A percentile compares a stretch with the other conserved stretches of the same genome.
These are phyloP conservation scores for Fomitiporia mediterranea DNA, from an alignment of 1,284 basidiomycete genomes.

Conservation along the genomic window DNA sequence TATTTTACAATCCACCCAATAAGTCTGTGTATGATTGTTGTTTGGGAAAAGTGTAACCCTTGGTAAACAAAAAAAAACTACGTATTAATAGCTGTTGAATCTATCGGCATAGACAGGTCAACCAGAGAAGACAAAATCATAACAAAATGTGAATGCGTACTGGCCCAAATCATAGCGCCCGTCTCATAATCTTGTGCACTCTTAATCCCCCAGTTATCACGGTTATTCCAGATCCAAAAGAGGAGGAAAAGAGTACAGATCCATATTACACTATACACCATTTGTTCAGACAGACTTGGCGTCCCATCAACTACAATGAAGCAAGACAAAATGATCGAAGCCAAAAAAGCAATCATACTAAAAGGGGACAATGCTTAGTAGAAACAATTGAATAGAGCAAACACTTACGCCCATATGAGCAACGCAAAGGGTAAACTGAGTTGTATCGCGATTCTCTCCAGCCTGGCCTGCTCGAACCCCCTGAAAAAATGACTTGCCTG, in stretches of 20 bases:
- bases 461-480: conserved; percentile 21
- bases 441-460: conserved; percentile 25
- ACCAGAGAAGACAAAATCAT: neutral
- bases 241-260: conserved; percentile 2
- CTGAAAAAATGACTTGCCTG: conserved; percentile 23
- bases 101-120: neutral
- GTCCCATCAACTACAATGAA: conserved; percentile 8
- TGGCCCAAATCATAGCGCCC: neutral
- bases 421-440: conserved; percentile 28
- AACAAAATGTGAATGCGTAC: neutral
- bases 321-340: conserved; percentile 12
- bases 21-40: too few species aligned
- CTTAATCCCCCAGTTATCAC: conserved; percentile 14
- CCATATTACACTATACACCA: conserved; percentile 9
- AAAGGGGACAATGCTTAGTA: neutral
- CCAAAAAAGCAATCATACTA: conserved; percentile 18
- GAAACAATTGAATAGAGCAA: neutral
- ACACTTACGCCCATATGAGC: conserved; percentile 27
- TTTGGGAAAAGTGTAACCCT: too few species aligned
- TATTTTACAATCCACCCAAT: too few species aligned
- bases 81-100: neutral
- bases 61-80: too few species aligned
- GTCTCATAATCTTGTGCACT: neutral
- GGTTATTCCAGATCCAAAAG: conserved; percentile 9
- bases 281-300: neutral